Base-by-base conservation (phyloP, 495 filamentous ascomycete genomes). In the Podospora comata region DNA sequence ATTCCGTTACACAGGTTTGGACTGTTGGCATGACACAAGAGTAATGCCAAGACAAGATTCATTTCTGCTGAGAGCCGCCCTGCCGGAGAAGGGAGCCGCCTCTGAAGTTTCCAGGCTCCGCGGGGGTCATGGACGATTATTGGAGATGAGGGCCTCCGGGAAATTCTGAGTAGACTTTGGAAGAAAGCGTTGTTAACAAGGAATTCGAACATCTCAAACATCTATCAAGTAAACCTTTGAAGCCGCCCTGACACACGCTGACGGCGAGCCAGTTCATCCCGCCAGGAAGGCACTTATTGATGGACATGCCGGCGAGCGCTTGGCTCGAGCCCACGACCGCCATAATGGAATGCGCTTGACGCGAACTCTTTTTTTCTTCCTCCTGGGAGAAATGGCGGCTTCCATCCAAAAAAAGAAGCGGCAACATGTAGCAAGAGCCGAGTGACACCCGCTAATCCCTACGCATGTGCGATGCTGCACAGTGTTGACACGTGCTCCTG, bases 261-360 rank as follows among this genome's bases (percentile, higher is more conserved):
- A 5, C 3, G 30, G 30, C 30, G 30, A 32, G 30, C 30, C 30
- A 23, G 30, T 32, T 32, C 4, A 23, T 23, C 20, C 20, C 20
- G 20, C 11, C 39, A 11, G 39, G 16, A 61, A 61, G 32, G n/a
- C 59, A 58, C 18, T 7, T 32, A 32, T 48, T 48, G 39, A 48
- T 48, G 9, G 39, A 61, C 26, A 61, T 61, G n/a, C 59, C 59
- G 59, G 27, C 26, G 20, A 15, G 5, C 59, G 27, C 59, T 61
- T 61, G 59, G 59, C 59, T 61, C 27, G 59, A 61, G n/a, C 23
- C 26, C 59, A 28, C 4, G 5, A 18, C 5, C 16, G 32, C 19
- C 7, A 61, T 2, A 3, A 23, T 13, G 59, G 59, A 61, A 61
- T 61, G 59, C 26, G 26, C 7, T 48, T 48, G 39, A 48, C 39